These are phyloP conservation scores for Carpinus viminea DNA, from an alignment of 306 rosid genomes.

Conservation along the genomic window DNA sequence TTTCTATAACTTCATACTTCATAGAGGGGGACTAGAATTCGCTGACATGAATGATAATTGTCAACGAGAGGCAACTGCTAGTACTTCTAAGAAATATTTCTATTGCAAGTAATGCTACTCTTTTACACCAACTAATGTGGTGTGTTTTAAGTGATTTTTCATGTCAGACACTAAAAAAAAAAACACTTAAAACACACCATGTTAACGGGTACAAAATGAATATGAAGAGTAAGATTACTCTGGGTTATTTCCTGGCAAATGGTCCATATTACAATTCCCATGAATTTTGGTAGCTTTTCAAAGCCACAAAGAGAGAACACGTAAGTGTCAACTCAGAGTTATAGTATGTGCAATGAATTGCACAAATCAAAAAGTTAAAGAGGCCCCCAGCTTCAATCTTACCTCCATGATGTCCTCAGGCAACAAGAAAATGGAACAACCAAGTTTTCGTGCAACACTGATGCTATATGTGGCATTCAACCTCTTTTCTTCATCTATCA, in stretches of 20 bases:
- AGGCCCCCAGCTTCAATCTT: constrained; percentile 14
- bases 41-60: neutral
- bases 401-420: constrained; percentile 99
- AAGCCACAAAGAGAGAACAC: neutral
- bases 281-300: neutral
- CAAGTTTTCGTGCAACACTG: constrained; percentile 95
- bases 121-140: too few species aligned
- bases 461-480: constrained; percentile 91
- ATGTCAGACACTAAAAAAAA: too few species aligned
- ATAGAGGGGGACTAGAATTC: neutral
- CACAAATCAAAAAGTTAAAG: neutral
- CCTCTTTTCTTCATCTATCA: constrained; percentile 81
- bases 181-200: too few species aligned
- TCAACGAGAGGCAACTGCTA: neutral
- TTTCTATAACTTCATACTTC: neutral
- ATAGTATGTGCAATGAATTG: constrained; percentile 3
- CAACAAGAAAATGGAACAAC: constrained; percentile 88
- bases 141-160: too few species aligned
- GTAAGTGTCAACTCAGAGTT: constrained; percentile 4
- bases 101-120: neutral
- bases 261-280: neutral
- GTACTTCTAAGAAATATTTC: neutral
- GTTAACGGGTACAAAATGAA: too few species aligned
- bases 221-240: too few species aligned
- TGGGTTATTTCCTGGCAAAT: neutral